Evolutionary conservation across 345 rosid genomes (phyloP).

Genomic region (Anastatica hierochuntica): DNA sequence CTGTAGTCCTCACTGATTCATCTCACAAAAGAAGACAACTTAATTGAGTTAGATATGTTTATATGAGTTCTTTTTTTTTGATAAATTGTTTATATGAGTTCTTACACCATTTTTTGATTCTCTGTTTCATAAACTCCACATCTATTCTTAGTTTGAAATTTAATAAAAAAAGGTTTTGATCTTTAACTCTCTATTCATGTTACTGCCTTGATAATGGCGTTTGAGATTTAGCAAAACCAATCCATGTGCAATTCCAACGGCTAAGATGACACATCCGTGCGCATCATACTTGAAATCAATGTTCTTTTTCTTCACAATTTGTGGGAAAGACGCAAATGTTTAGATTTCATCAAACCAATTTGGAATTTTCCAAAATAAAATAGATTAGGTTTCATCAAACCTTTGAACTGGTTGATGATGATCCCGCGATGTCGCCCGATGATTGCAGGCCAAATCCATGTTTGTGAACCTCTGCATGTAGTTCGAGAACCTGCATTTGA

Average conservation of each 20-base stretch:
- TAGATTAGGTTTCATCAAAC: too few species aligned
- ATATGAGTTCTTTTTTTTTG: too few species aligned
- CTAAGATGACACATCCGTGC: too few species aligned
- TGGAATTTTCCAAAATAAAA: too few species aligned
- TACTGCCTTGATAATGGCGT: constrained; percentile 23
- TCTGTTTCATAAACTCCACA: background rate
- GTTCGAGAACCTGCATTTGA: constrained; percentile 43
- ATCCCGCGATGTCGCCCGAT: constrained; percentile 22
- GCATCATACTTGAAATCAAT: constrained; percentile 51
- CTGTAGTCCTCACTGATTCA: constrained; percentile 22
- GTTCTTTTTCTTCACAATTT: constrained; percentile 26
- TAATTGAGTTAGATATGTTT: too few species aligned
- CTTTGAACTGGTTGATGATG: too few species aligned
- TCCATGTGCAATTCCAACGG: too few species aligned
- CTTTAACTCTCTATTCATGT: background rate
- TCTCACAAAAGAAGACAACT: background rate
- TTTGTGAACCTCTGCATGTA: constrained; percentile 50
- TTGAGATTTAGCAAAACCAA: constrained; percentile 50
- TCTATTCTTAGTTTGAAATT: background rate
- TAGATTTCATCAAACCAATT: background rate
- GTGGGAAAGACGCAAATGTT: constrained; percentile 8
- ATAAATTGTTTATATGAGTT: too few species aligned
- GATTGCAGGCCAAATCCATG: constrained; percentile 31
- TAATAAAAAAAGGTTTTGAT: background rate
- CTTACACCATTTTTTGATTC: background rate